Percentiles rank a stretch among this genome's conserved stretches.
Evolutionary conservation across 306 rosid genomes (phyloP).

Genomic region (Gastrolobium villosum): DNA sequence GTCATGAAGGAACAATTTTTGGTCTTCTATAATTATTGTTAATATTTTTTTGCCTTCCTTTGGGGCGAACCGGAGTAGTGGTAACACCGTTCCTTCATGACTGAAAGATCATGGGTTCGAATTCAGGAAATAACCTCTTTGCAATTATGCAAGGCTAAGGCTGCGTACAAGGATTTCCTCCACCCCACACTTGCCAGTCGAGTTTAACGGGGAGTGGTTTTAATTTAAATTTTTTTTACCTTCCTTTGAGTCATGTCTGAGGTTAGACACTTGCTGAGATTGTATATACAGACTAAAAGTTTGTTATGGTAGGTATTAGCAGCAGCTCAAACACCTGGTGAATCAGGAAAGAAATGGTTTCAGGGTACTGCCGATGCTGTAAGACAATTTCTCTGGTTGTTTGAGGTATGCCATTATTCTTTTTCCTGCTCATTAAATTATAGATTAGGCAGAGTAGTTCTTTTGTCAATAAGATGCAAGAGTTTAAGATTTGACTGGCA

Average conservation of each 20-base stretch:
- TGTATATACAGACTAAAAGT: slow-evolving; percentile 6
- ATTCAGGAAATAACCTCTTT: too few species aligned
- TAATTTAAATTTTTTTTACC: too few species aligned
- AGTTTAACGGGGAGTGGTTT: too few species aligned
- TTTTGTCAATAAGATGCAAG: slow-evolving; percentile 4
- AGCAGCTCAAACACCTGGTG: slow-evolving; percentile 63
- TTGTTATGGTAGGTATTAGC: slow-evolving; percentile 56
- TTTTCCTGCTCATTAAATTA: slow-evolving; percentile 30
- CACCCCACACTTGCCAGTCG: too few species aligned
- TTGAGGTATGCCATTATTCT: slow-evolving; percentile 56
- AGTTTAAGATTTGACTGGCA: slow-evolving; percentile 15
- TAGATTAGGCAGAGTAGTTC: slow-evolving; percentile 17
- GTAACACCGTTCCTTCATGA: too few species aligned
- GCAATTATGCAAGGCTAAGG: too few species aligned
- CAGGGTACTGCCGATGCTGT: slow-evolving; percentile 72
- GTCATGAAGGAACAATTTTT: too few species aligned
- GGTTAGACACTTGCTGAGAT: not conserved
- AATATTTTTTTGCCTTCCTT: not conserved
- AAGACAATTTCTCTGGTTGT: slow-evolving; percentile 63
- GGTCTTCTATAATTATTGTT: not conserved
- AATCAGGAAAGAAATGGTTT: slow-evolving; percentile 65
- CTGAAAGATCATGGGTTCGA: too few species aligned
- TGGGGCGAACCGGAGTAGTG: too few species aligned
- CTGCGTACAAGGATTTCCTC: too few species aligned
- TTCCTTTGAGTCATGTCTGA: not conserved